Evolutionary conservation across 371 early-diverging fungal species (phyloP).

Genomic region (Catenaria anguillulae): DNA sequence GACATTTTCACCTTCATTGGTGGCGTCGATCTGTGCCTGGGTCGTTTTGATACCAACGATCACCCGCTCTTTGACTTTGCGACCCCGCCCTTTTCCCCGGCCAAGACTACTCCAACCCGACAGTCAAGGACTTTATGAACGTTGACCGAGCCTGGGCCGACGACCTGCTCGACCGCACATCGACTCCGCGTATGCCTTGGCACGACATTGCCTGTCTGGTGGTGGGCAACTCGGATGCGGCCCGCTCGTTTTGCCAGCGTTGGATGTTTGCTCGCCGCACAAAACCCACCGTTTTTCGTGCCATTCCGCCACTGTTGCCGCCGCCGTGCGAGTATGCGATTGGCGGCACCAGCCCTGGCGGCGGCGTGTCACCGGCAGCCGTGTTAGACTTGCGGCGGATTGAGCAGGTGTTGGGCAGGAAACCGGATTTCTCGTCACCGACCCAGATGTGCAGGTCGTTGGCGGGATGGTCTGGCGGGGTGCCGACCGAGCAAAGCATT

Average conservation of each 20-base stretch:
- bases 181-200: constrained; percentile 80
- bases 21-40: constrained; percentile 83
- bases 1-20: constrained; percentile 71
- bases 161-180: constrained; percentile 12
- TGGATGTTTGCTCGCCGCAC: constrained; percentile 77
- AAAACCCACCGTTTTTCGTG: constrained; percentile 44
- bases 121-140: constrained; percentile 70
- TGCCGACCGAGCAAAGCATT: constrained; percentile 54
- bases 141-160: constrained; percentile 25
- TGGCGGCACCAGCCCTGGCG: too few species aligned
- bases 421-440: too few species aligned
- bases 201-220: constrained; percentile 63
- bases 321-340: too few species aligned
- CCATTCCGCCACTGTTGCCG: constrained; percentile 46
- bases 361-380: too few species aligned
- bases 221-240: constrained; percentile 64
- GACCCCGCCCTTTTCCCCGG: constrained; percentile 64
- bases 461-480: constrained; percentile 41
- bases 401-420: too few species aligned
- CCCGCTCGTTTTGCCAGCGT: constrained; percentile 77
- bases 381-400: too few species aligned
- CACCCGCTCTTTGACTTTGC: constrained; percentile 35
- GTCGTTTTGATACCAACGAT: constrained; percentile 69
- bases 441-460: constrained; percentile 50
- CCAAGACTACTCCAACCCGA: constrained; percentile 85